These are phyloP conservation scores for Hypoxylon sp. DNA, from an alignment of 2,329 filamentous ascomycete species.

Conservation along the genomic window DNA sequence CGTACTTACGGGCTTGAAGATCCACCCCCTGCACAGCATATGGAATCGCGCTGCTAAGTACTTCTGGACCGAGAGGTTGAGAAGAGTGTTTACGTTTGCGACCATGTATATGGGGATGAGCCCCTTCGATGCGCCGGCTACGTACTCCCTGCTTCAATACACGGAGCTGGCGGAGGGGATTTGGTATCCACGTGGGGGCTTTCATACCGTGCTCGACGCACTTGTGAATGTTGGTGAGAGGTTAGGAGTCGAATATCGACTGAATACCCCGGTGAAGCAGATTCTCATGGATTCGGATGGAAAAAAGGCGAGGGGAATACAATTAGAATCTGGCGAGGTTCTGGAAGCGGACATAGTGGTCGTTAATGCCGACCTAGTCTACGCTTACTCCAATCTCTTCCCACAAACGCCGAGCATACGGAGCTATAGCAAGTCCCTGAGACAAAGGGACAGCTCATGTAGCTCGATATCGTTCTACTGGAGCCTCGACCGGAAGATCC, in stretches of 20 bases:
- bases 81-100: constrained; percentile 81
- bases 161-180: constrained; percentile 83
- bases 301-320: constrained; percentile 70
- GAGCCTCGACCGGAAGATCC: constrained; percentile 72
- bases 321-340: constrained; percentile 70
- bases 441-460: constrained; percentile 72
- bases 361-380: constrained; percentile 81
- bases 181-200: constrained; percentile 81
- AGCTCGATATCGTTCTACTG: constrained; percentile 85
- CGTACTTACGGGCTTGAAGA: constrained; percentile 68
- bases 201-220: constrained; percentile 75
- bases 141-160: constrained; percentile 81
- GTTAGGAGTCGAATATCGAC: constrained; percentile 73
- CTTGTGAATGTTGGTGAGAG: constrained; percentile 74
- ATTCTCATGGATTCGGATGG: constrained; percentile 69
- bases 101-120: constrained; percentile 90
- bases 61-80: constrained; percentile 77
- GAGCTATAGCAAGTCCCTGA: constrained; percentile 58
- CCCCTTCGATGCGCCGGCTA: constrained; percentile 81
- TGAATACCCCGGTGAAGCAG: constrained; percentile 70
- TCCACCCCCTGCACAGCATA: constrained; percentile 81
- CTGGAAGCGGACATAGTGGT: constrained; percentile 76
- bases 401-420: constrained; percentile 59
- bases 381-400: constrained; percentile 80
- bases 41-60: constrained; percentile 76